These are phyloP conservation scores for Dactylellina drechsleri DNA, from an alignment of 2,329 filamentous ascomycete genomes.

Conservation along the genomic window DNA sequence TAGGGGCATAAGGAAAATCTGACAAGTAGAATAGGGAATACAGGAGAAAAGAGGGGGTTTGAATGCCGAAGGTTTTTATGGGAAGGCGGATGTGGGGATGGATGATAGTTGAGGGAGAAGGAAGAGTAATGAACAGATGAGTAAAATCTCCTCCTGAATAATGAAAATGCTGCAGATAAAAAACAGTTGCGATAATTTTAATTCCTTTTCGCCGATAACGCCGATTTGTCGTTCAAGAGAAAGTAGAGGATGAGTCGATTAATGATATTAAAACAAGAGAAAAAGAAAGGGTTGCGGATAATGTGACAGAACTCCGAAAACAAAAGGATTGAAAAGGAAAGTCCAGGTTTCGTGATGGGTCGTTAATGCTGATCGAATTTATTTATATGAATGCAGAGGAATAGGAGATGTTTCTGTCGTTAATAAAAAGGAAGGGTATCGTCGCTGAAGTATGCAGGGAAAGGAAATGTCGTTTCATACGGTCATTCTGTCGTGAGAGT, in stretches of 20 bases:
- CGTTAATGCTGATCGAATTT: constrained; percentile 36
- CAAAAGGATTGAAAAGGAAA: constrained; percentile 13
- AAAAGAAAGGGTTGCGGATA: constrained; percentile 4
- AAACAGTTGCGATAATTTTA: constrained; percentile 14
- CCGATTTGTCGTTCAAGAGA: constrained; percentile 45
- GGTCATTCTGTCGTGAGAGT: constrained; percentile 29
- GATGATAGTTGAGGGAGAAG: constrained; percentile 4
- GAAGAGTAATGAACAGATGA: constrained; percentile 42
- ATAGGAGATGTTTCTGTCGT: constrained; percentile 36
- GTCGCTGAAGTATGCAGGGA: constrained; percentile 34
- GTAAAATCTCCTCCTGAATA: constrained; percentile 42
- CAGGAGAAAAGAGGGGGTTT: constrained; percentile 2
- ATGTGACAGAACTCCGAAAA: constrained; percentile 27
- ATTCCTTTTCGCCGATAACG: constrained; percentile 48
- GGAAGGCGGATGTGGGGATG: too few species aligned
- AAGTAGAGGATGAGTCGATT: constrained; percentile 27
- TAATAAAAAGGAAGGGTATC: constrained; percentile 41
- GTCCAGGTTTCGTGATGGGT: constrained; percentile 34
- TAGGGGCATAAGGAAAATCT: constrained; percentile 2
- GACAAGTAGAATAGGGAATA: not conserved
- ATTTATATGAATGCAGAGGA: constrained; percentile 14
- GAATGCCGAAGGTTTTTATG: not conserved
- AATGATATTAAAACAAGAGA: constrained; percentile 30
- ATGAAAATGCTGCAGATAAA: constrained; percentile 53
- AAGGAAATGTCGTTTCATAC: constrained; percentile 32